Conservation (phyloP, 352 stramenopile species). For the Phytophthora citrophthora region DNA sequence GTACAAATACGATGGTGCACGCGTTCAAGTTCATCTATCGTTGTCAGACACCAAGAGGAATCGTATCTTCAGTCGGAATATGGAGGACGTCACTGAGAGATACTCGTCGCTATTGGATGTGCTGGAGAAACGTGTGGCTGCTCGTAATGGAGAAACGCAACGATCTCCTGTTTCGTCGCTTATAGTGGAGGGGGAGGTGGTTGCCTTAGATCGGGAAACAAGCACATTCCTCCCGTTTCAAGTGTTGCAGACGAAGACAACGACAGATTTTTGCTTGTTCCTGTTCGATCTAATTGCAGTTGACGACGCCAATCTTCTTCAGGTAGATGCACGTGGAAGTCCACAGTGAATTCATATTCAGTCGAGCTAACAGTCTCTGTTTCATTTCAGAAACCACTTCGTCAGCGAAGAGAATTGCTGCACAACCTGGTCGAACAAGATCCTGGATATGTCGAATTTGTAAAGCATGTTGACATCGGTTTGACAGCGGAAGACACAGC, state of each 20-base stretch:
- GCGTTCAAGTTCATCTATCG: constrained; percentile 74
- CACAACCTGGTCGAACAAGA: constrained; percentile 39
- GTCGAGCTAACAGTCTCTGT: constrained; percentile 8
- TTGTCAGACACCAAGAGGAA: constrained; percentile 1
- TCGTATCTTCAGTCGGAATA: constrained; percentile 85
- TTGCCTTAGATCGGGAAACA: constrained; percentile 65
- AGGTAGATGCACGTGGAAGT: constrained; percentile 28
- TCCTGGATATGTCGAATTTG: constrained; percentile 65
- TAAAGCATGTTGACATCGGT: constrained; percentile 59
- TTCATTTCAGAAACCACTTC: constrained; percentile 40
- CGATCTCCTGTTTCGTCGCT: constrained; percentile 34
- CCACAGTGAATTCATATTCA: not conserved
- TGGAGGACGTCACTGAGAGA: constrained; percentile 78
- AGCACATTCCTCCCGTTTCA: constrained; percentile 73
- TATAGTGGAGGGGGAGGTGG: constrained; percentile 81
- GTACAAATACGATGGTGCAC: constrained; percentile 87
- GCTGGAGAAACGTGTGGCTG: constrained; percentile 36
- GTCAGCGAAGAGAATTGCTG: constrained; percentile 52
- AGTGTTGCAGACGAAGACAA: constrained; percentile 77
- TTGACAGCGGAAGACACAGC: constrained; percentile 12
- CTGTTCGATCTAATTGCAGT: constrained; percentile 75
- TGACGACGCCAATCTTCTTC: constrained; percentile 53
- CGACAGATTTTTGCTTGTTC: constrained; percentile 80
- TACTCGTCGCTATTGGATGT: constrained; percentile 66
- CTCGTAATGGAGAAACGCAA: constrained; percentile 7